These are phyloP conservation scores for Leonotis leonurus DNA, from an alignment of 257 asterid genomes.

Conservation along the genomic window DNA sequence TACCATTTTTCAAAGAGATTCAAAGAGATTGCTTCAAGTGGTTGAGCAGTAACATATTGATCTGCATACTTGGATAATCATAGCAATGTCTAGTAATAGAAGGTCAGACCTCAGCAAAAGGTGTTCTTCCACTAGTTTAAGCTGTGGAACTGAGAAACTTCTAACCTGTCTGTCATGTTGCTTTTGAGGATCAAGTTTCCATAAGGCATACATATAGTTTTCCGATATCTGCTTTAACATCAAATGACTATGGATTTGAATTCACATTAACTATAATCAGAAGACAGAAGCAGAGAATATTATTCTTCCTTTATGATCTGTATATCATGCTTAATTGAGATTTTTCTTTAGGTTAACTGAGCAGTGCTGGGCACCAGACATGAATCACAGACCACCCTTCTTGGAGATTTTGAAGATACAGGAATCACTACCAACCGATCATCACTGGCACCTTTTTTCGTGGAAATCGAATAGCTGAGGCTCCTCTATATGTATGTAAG, in stretches of 20 bases:
- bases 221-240: not conserved
- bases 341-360: slow-evolving; percentile 28
- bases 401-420: slow-evolving; percentile 70
- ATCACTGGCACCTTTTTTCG: slow-evolving; percentile 62
- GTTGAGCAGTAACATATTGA: not conserved
- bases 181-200: not conserved
- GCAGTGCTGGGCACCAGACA: slow-evolving; percentile 80
- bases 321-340: not conserved
- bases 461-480: slow-evolving; percentile 9
- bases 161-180: not conserved
- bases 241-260: not conserved
- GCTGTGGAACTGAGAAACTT: not conserved
- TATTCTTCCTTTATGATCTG: not conserved
- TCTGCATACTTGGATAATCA: not conserved
- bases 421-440: slow-evolving; percentile 48
- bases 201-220: too few species aligned
- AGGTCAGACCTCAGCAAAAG: not conserved
- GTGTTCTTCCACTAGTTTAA: not conserved
- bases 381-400: slow-evolving; percentile 78
- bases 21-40: not conserved
- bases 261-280: not conserved
- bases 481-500: not conserved
- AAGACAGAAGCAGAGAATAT: not conserved
- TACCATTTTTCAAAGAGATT: not conserved
- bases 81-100: too few species aligned